Percentiles rank a stretch among this genome's conserved stretches.
phyloP scores from a whole-genome alignment of 768 basidiomycete genomes.

The Brasilioporus rufonigricans region DNA sequence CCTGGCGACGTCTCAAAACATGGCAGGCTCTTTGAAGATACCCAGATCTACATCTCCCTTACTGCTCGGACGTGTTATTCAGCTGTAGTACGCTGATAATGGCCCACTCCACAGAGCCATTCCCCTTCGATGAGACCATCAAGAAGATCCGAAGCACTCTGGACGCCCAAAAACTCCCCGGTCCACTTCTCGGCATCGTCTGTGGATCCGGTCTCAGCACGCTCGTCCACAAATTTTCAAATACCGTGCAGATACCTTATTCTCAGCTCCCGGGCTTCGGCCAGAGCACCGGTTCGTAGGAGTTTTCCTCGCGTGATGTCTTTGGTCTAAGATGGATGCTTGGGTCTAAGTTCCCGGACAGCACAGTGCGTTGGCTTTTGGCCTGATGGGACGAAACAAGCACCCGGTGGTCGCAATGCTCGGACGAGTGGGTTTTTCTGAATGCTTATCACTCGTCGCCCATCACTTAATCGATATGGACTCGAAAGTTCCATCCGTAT shows the following conservation, averaged over 20 bases:
- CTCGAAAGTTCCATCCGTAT: conserved; percentile 73
- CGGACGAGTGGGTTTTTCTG: conserved; percentile 59
- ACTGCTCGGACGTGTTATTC: too few relatives aligned
- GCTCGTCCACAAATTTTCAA: conserved; percentile 58
- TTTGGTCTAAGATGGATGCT: neutral
- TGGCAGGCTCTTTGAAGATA: neutral
- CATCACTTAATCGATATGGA: conserved; percentile 3
- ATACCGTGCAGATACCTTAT: conserved; percentile 63
- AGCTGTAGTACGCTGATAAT: conserved; percentile 2
- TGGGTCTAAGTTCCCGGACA: conserved; percentile 70
- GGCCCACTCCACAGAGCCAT: conserved; percentile 11
- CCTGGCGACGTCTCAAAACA: neutral
- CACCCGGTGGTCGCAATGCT: conserved; percentile 89
- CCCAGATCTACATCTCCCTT: neutral
- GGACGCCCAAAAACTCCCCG: conserved; percentile 35
- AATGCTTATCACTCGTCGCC: neutral
- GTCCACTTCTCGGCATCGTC: conserved; percentile 77
- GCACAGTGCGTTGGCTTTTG: conserved; percentile 77
- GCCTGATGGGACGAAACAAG: conserved; percentile 61
- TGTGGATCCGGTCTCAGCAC: conserved; percentile 86
- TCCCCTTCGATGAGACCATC: conserved; percentile 29
- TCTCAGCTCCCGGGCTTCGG: conserved; percentile 68
- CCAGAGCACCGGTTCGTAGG: conserved; percentile 64
- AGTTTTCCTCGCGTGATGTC: neutral
- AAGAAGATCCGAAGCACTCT: conserved; percentile 28